Percentiles rank a stretch among this genome's conserved stretches.
phyloP scores from a whole-genome alignment of 495 filamentous ascomycete genomes.

The Sporormia fimetaria region DNA sequence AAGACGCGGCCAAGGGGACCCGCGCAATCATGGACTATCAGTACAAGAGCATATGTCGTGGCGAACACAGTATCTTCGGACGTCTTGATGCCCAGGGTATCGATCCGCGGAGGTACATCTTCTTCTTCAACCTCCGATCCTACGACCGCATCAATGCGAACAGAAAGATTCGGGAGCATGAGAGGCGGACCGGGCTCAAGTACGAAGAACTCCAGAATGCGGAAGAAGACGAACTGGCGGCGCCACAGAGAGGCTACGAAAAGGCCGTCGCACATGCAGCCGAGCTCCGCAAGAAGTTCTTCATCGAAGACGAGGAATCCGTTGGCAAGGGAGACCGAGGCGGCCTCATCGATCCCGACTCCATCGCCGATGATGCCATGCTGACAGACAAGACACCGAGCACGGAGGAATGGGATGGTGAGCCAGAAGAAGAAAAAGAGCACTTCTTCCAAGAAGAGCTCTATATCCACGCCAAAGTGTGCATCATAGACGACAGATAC shows the following conservation, averaged over 20 bases:
- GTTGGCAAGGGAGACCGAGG: constrained; percentile 35
- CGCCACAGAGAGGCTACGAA: constrained; percentile 53
- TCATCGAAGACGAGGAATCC: constrained; percentile 42
- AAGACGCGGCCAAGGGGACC: constrained; percentile 72
- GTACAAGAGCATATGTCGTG: constrained; percentile 87
- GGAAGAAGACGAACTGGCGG: constrained; percentile 76
- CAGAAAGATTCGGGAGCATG: constrained; percentile 51
- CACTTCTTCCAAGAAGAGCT: constrained; percentile 93
- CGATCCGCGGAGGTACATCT: constrained; percentile 68
- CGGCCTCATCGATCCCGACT: constrained; percentile 44
- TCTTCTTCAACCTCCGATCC: constrained; percentile 80
- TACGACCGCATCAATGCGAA: constrained; percentile 87
- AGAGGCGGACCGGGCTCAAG: constrained; percentile 65
- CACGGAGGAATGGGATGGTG: constrained; percentile 62
- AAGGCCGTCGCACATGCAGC: constrained; percentile 36
- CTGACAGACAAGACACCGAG: constrained; percentile 50
- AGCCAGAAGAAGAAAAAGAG: constrained; percentile 59
- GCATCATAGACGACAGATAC: constrained; percentile 33
- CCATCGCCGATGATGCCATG: constrained; percentile 76
- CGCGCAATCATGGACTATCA: constrained; percentile 96
- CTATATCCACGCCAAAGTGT: constrained; percentile 75
- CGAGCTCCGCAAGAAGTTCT: constrained; percentile 53
- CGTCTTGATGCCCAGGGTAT: constrained; percentile 68
- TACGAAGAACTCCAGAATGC: constrained; percentile 80
- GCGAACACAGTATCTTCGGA: constrained; percentile 78